These are phyloP conservation scores for Neofusicoccum cordaticola DNA, from an alignment of 2,329 filamentous ascomycete genomes.

Conservation along the genomic window DNA sequence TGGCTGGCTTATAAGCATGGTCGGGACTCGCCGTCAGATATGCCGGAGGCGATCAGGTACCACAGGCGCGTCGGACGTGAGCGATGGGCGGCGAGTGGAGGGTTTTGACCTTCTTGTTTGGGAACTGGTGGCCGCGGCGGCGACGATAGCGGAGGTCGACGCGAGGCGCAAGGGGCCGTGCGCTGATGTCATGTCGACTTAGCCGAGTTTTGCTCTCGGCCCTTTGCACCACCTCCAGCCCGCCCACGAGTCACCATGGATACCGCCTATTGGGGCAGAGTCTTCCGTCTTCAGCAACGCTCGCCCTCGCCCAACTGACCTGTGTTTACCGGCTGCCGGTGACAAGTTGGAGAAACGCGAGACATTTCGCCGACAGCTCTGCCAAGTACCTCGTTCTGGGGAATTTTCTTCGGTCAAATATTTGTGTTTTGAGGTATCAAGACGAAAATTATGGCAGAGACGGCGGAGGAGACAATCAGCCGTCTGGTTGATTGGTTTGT, in stretches of 20 bases:
- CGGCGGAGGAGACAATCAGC: not conserved
- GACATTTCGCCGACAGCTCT: not conserved
- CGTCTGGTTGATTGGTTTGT: slow-evolving; percentile 31
- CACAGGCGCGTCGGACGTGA: not conserved
- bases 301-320: not conserved
- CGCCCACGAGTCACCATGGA: slow-evolving; percentile 1
- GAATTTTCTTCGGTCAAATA: too few relatives aligned
- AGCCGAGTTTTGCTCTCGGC: slow-evolving; percentile 1
- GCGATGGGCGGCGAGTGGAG: not conserved
- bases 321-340: not conserved
- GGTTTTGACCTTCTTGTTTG: slow-evolving; percentile 8
- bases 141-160: not conserved
- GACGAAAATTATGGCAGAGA: not conserved
- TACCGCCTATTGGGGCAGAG: not conserved
- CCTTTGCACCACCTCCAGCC: not conserved
- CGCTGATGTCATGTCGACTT: not conserved
- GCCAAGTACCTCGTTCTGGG: not conserved
- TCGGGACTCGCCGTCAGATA: not conserved
- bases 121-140: not conserved
- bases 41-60: slow-evolving; percentile 6
- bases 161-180: not conserved
- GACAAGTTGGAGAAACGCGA: not conserved
- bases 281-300: not conserved
- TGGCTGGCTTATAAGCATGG: slow-evolving; percentile 17
- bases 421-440: not conserved